These are phyloP conservation scores for Barbarea vulgaris DNA, from an alignment of 345 rosid genomes.

Conservation along the genomic window DNA sequence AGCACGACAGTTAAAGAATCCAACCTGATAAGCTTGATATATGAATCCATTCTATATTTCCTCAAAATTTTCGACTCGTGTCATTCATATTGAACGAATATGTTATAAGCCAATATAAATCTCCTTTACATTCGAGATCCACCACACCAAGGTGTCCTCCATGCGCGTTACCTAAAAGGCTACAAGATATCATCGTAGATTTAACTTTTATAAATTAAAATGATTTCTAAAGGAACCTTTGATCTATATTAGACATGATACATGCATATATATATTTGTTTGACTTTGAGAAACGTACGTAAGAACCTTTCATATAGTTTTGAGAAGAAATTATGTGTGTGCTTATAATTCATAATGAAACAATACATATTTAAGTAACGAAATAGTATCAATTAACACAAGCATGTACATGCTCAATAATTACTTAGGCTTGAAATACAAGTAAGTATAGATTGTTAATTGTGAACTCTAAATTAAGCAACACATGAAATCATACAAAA, in stretches of 20 bases:
- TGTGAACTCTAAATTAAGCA: conserved; percentile 18
- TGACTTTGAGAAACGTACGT: neutral
- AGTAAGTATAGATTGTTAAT: conserved; percentile 26
- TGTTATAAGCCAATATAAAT: neutral
- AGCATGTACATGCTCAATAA: neutral
- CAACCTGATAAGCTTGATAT: neutral
- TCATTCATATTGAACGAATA: neutral
- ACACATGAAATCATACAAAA: conserved; percentile 19
- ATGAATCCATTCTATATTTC: neutral
- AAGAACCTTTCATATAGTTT: conserved; percentile 3
- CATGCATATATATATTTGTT: no score
- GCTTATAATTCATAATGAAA: neutral
- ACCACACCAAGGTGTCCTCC: neutral
- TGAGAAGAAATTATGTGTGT: conserved; percentile 13
- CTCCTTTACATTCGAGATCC: neutral
- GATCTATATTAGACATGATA: conserved; percentile 14
- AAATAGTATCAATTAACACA: neutral
- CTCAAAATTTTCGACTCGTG: neutral
- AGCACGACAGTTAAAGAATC: neutral
- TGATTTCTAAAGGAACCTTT: neutral
- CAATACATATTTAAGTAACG: neutral
- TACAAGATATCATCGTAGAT: neutral
- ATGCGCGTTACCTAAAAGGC: neutral
- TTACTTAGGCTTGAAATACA: conserved; percentile 8
- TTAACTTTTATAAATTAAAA: neutral